Evolutionary conservation across 2,329 filamentous ascomycete species (phyloP).

Genomic region (Cylindrodendrum hubeiense): DNA sequence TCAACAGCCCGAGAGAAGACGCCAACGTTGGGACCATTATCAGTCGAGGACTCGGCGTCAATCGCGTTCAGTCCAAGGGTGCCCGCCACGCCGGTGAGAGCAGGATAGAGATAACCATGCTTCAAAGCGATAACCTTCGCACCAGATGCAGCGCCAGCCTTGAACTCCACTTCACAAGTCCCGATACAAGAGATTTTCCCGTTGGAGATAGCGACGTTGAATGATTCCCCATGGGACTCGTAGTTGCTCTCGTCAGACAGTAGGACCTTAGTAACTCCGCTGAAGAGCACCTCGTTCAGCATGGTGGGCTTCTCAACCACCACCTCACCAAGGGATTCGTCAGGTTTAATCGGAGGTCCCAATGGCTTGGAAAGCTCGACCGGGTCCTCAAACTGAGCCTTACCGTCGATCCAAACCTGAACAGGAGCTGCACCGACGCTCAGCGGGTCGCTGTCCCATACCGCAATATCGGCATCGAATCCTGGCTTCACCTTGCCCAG

Average conservation of each 20-base stretch:
- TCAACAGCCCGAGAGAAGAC: slow-evolving; percentile 70
- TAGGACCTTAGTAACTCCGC: slow-evolving; percentile 65
- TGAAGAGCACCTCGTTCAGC: slow-evolving; percentile 63
- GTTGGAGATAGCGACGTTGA: slow-evolving; percentile 64
- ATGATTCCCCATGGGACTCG: slow-evolving; percentile 49
- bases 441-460: slow-evolving; percentile 74
- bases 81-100: slow-evolving; percentile 72
- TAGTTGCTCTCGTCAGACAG: slow-evolving; percentile 57
- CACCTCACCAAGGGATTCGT: slow-evolving; percentile 55
- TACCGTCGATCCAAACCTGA: slow-evolving; percentile 75
- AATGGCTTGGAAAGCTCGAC: slow-evolving; percentile 66
- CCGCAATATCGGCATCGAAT: slow-evolving; percentile 71
- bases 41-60: slow-evolving; percentile 65
- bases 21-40: slow-evolving; percentile 61
- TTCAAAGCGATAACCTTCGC: slow-evolving; percentile 59
- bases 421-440: slow-evolving; percentile 70
- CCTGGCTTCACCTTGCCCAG: slow-evolving; percentile 72
- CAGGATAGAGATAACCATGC: slow-evolving; percentile 71
- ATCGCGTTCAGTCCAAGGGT: slow-evolving; percentile 74
- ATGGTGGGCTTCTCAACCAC: slow-evolving; percentile 56
- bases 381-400: slow-evolving; percentile 64
- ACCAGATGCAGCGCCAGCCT: slow-evolving; percentile 49
- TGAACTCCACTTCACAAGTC: slow-evolving; percentile 59
- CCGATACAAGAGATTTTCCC: slow-evolving; percentile 71
- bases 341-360: slow-evolving; percentile 52